A percentile compares a stretch with the other conserved stretches of the same genome.
phyloP scores from a whole-genome alignment of 805 yeast genomes.

The Ogataea trehalophila region DNA sequence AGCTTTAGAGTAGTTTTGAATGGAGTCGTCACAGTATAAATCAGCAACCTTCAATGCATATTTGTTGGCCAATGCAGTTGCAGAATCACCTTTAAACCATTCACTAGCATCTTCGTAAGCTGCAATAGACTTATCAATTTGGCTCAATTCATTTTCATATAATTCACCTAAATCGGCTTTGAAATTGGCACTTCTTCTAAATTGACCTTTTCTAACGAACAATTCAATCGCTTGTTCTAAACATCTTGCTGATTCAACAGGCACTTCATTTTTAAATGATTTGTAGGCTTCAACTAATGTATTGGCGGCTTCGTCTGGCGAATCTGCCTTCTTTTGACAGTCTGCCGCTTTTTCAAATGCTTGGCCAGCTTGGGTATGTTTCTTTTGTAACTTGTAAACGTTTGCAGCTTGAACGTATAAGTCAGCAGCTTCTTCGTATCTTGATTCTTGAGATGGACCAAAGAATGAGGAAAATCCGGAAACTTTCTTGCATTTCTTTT shows the following conservation, averaged over 20 bases:
- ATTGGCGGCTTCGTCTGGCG: constrained; percentile 88
- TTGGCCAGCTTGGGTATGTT: constrained; percentile 69
- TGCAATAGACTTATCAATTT: constrained; percentile 61
- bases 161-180: constrained; percentile 86
- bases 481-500: constrained; percentile 62
- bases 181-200: constrained; percentile 93
- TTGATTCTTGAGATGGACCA: constrained; percentile 56
- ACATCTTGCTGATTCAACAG: constrained; percentile 71
- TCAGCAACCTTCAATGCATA: constrained; percentile 89
- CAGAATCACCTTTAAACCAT: constrained; percentile 91
- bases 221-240: constrained; percentile 73
- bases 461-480: constrained; percentile 64
- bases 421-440: constrained; percentile 90
- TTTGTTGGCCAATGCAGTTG: constrained; percentile 84
- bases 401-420: constrained; percentile 92
- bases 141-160: constrained; percentile 71
- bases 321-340: constrained; percentile 66
- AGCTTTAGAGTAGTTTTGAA: constrained; percentile 71
- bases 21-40: constrained; percentile 57
- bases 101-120: constrained; percentile 93
- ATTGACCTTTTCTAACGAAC: constrained; percentile 88
- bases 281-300: constrained; percentile 88
- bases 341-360: constrained; percentile 84
- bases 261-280: constrained; percentile 70
- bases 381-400: constrained; percentile 70